Evolutionary conservation across 2,329 filamentous ascomycete species (phyloP), one percentile per base, ranked within the genome.

Genomic region (Colletotrichum sublineola): DNA sequence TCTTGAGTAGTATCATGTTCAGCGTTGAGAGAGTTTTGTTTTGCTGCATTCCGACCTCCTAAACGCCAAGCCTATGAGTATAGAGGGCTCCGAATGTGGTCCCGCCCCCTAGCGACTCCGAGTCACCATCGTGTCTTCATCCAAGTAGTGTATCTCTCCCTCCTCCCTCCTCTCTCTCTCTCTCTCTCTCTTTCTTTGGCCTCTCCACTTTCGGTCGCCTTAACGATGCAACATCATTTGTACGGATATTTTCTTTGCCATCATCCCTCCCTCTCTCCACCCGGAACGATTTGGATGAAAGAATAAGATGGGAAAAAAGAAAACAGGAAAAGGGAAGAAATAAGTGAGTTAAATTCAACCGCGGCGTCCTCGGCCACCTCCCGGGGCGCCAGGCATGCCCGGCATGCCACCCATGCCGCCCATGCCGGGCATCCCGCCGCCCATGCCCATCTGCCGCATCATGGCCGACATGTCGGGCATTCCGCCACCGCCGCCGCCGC

Each of bases 391-490:
- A n/a, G 62, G 62, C 60, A 63, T 63, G 92, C 90, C 90, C 67
- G 79, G 78, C 4, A 79, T 79, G 29, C 80, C 82, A 5, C 33
- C 31, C 60, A 63, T 63, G 92, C 90, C 82, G 5, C 33, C 31
- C 60, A 63, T 63, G 92, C 90, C 90, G 69, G 78, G 78, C 3
- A 78, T 78, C 31, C 80, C 44, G 92, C 90, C 82, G 9, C 88
- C 88, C 88, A 92, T 90, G 24, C 88, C 88, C 89, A 91, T 90
- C 78, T 91, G 89, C 80, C 88, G 85, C 93, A 94, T 87, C 93
- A 96, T 94, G 76, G 92, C 92, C 80, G 92, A 90, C 77, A 80
- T 79, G 2, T 66, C 68, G 24, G 68, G 68, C 68, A 71, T 71
- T 0, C 79, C 79, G n/a, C 81, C 82, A 9, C 88, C 88, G 87